phyloP scores from a whole-genome alignment of 1,284 basidiomycete genomes.

The Ceraceosorus guamensis region DNA sequence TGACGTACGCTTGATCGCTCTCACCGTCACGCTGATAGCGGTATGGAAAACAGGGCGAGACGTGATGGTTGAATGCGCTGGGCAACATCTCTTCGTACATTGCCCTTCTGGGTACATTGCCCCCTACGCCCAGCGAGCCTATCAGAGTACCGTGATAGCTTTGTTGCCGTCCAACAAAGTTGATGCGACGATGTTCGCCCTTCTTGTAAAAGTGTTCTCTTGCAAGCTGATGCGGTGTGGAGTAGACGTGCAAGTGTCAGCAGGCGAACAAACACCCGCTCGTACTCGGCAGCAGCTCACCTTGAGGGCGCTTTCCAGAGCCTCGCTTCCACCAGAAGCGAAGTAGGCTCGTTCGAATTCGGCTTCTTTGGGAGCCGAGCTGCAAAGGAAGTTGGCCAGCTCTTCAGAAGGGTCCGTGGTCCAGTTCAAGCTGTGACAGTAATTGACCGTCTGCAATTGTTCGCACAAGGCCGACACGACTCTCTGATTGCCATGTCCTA shows the following conservation, averaged over 20 bases:
- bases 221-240: not conserved
- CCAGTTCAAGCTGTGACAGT: not conserved
- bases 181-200: not conserved
- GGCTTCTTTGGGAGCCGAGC: not conserved
- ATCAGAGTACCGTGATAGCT: not conserved
- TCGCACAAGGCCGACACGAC: not conserved
- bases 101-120: not conserved
- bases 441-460: not conserved
- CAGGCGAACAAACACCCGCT: too few relatives aligned
- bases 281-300: too few relatives aligned
- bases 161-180: not conserved
- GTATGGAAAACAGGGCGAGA: not conserved
- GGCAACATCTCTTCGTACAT: not conserved
- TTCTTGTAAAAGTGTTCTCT: not conserved
- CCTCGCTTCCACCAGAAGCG: not conserved
- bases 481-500: not conserved
- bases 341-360: not conserved
- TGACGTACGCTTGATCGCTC: not conserved
- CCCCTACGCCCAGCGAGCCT: not conserved
- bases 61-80: not conserved
- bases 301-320: not conserved
- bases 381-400: constrained; percentile 14
- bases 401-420: constrained; percentile 20
- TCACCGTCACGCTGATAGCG: not conserved
- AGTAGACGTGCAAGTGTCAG: too few relatives aligned